Evolutionary conservation across 23 red algal species (phyloP).

Genomic region (Gracilariopsis chorda): DNA sequence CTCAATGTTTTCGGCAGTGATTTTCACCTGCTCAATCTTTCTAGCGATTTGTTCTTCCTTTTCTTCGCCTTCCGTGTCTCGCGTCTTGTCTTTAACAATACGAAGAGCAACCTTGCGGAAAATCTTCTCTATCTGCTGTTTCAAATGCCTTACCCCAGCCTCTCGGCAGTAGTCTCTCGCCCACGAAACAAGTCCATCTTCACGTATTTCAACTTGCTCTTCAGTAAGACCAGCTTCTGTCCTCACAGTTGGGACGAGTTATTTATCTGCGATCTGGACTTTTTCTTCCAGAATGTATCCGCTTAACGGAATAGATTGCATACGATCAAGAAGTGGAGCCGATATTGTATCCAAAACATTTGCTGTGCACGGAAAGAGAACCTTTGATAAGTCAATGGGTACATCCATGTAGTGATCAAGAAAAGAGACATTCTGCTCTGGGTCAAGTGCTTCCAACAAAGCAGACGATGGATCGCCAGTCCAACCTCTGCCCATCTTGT

Average conservation of each 20-base stretch:
- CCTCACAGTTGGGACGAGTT: slow-evolving; percentile 76
- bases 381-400: slow-evolving; percentile 89
- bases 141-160: slow-evolving; percentile 90
- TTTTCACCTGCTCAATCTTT: not conserved
- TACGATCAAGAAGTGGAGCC: slow-evolving; percentile 86
- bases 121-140: slow-evolving; percentile 91
- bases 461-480: slow-evolving; percentile 89
- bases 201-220: slow-evolving; percentile 62
- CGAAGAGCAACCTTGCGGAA: slow-evolving; percentile 74
- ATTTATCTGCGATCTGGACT: slow-evolving; percentile 82
- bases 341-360: slow-evolving; percentile 93
- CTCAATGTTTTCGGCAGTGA: slow-evolving; percentile 52
- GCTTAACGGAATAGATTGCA: slow-evolving; percentile 90
- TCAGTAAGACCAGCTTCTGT: slow-evolving; percentile 69
- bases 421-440: slow-evolving; percentile 93
- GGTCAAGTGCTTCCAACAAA: slow-evolving; percentile 90
- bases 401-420: slow-evolving; percentile 95
- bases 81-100: slow-evolving; percentile 25
- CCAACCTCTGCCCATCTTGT: slow-evolving; percentile 94
- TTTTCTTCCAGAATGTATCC: slow-evolving; percentile 98
- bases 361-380: slow-evolving; percentile 92
- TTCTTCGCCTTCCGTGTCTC: not conserved
- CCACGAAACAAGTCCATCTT: slow-evolving; percentile 60
- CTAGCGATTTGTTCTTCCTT: not conserved
- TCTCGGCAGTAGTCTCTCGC: slow-evolving; percentile 94